These are phyloP conservation scores for Ordospora pajunii DNA, from an alignment of 371 early-diverging fungal species.

Conservation along the genomic window DNA sequence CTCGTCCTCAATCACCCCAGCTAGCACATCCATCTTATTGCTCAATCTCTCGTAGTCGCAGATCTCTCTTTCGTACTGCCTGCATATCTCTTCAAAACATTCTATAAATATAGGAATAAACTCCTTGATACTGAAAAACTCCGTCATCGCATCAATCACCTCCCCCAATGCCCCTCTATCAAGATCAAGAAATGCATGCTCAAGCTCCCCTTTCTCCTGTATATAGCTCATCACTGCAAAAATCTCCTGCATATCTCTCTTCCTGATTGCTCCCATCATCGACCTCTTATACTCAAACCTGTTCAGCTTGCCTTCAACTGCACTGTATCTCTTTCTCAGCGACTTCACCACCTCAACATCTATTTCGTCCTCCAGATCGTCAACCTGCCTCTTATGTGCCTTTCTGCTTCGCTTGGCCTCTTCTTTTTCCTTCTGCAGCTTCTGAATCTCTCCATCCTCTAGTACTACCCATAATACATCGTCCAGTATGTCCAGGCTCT, in stretches of 20 bases:
- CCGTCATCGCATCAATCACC: constrained; percentile 35
- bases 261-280: constrained; percentile 4
- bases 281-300: constrained; percentile 33
- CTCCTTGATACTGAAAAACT: constrained; percentile 32
- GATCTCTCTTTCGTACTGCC: constrained; percentile 29
- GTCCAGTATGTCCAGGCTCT: neutral
- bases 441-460: constrained; percentile 12
- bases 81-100: constrained; percentile 12
- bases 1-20: constrained; percentile 32
- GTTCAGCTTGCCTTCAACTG: constrained; percentile 31
- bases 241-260: constrained; percentile 18
- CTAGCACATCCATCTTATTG: constrained; percentile 8
- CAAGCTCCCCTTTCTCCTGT: constrained; percentile 23
- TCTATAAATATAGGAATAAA: constrained; percentile 36
- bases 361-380: constrained; percentile 38
- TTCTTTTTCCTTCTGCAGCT: neutral
- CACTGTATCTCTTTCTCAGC: neutral
- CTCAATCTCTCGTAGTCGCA: constrained; percentile 2
- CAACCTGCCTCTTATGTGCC: neutral
- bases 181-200: constrained; percentile 16
- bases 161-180: constrained; percentile 5
- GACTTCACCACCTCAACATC: constrained; percentile 14
- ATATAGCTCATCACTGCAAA: constrained; percentile 39
- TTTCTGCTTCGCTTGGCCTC: neutral
- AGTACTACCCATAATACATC: constrained; percentile 14